Base-by-base conservation (phyloP, 2,329 filamentous ascomycete genomes). In the Chaetomiaceae sp. region DNA sequence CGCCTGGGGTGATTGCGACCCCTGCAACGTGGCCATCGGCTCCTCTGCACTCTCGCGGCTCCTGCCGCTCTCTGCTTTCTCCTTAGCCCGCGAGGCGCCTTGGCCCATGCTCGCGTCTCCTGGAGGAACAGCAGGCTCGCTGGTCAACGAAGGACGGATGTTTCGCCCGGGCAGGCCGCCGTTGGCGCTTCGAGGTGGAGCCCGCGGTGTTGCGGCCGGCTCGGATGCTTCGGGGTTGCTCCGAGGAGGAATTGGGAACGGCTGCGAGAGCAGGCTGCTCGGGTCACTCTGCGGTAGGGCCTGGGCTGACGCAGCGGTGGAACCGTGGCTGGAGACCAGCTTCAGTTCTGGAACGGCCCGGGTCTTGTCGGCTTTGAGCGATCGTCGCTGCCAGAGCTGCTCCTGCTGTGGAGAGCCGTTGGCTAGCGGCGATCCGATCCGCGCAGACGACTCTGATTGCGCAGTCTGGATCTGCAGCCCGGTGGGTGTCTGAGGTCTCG, bases 381-480 rank as follows among this genome's bases (percentile, higher is more conserved):
- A 75, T 35, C 76, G 62, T 42, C 76, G 68, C 47, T 69, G 68
- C 75, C 74, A 78, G 26, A 72, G 63, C 50, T 70, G 63, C 18
- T 50, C 53, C 27, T 55, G 49, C 11, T 45, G 51, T 20, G 54
- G 51, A 15, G 54, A 54, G 26, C 42, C 38, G 37, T 51, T 50
- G 18, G 19, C 35, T 35, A 53, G 44, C 20, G 49, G 49, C 24
- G 49, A 46, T 36, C 47, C 35, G 26, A 40, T 37, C 27, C 38
- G 46, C 38, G 41, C 36, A n/a, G 48, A 44, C 15, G 51, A 42
- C 9, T 44, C 33, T 37, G 51, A 40, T 40, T 50, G 51, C 19
- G 37, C 42, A 26, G 38, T 14, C 15, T 52, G 48, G 17, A 32
- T 41, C 26, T 47, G 47, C 20, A 38, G 15, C 19, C 33, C 12